phyloP scores from a whole-genome alignment of 805 yeast genomes.

The Jamesozyma rosinii region DNA sequence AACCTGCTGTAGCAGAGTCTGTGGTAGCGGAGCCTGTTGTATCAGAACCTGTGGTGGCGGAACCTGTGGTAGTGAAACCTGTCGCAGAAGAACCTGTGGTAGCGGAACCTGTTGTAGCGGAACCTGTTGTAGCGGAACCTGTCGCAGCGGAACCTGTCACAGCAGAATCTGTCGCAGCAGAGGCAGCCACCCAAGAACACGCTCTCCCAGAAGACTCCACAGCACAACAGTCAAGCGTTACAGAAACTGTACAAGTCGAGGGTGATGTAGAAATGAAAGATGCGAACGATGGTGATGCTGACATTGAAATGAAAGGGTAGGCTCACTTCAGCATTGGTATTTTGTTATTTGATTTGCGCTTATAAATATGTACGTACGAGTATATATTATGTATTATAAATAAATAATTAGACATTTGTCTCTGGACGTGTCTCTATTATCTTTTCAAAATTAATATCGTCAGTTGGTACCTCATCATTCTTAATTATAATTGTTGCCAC shows the following conservation, averaged over 20 bases:
- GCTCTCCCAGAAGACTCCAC: not conserved
- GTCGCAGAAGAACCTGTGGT: not conserved
- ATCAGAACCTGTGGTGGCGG: not conserved
- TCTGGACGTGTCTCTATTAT: not conserved
- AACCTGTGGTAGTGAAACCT: not conserved
- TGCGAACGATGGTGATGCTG: not conserved
- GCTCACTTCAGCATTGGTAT: not conserved
- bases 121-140: not conserved
- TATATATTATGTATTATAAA: not conserved
- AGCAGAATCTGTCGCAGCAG: not conserved
- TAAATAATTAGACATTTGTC: not conserved
- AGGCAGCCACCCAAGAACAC: not conserved
- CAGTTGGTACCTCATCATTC: constrained; percentile 2
- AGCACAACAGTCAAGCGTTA: not conserved
- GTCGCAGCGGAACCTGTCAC: not conserved
- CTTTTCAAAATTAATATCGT: not conserved
- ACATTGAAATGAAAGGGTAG: constrained; percentile 11
- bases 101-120: not conserved
- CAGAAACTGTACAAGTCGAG: not conserved
- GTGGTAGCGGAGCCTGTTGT: not conserved
- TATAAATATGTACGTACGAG: constrained; percentile 3
- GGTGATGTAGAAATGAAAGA: constrained; percentile 7
- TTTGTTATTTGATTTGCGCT: too few species aligned
- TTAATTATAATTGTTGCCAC: constrained; percentile 47
- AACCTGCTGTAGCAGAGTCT: not conserved